These are phyloP conservation scores for Galeopsis tetrahit DNA, from an alignment of 257 asterid genomes.

Conservation along the genomic window DNA sequence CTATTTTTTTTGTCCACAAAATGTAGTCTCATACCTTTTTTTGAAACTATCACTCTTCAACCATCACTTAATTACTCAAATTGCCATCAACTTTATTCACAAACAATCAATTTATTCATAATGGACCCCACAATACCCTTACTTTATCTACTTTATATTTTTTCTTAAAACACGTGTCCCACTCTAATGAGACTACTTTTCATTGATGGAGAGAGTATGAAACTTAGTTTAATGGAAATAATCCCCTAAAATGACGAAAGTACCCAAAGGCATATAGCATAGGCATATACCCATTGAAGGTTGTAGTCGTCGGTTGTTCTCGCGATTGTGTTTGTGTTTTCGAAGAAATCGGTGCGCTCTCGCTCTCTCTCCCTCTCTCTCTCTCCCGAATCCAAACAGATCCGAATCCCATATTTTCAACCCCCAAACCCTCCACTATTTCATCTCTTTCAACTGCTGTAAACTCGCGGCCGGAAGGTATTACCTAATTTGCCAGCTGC, in stretches of 20 bases:
- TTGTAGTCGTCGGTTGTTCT: constrained; percentile 29
- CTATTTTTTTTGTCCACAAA: too few relatives aligned
- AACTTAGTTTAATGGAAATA: not conserved
- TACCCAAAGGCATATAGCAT: constrained; percentile 1
- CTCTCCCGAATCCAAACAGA: constrained; percentile 35
- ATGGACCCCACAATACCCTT: too few relatives aligned
- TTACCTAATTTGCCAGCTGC: constrained; percentile 14
- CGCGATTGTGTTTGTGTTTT: constrained; percentile 30
- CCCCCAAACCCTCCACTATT: constrained; percentile 26
- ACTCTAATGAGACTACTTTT: too few relatives aligned
- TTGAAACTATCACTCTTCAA: too few relatives aligned
- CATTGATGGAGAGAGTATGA: too few relatives aligned
- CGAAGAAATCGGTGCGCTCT: constrained; percentile 23
- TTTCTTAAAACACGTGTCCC: too few relatives aligned
- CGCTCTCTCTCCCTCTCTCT: constrained; percentile 25
- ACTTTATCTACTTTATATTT: too few relatives aligned
- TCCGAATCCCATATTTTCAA: constrained; percentile 40
- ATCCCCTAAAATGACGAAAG: constrained; percentile 22
- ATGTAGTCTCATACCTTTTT: too few relatives aligned
- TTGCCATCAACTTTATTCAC: too few relatives aligned
- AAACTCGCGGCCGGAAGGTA: constrained; percentile 41
- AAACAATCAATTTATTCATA: too few relatives aligned
- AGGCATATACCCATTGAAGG: constrained; percentile 8
- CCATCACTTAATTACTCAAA: too few relatives aligned
- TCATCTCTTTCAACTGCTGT: constrained; percentile 32